phyloP scores from a whole-genome alignment of 345 rosid species.

The Rhizophora mangle region DNA sequence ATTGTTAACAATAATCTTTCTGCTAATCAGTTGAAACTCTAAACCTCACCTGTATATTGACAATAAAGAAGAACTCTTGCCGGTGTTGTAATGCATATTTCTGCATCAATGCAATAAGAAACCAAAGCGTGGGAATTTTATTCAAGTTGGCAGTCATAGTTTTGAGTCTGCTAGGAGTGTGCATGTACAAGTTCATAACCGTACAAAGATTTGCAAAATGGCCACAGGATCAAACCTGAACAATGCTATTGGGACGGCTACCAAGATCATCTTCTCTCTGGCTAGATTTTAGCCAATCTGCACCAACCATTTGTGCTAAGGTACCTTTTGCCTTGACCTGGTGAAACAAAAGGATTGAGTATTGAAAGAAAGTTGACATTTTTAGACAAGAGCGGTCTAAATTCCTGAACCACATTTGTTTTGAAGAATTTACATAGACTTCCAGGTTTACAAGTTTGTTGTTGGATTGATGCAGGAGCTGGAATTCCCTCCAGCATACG shows the following conservation, averaged over 20 bases:
- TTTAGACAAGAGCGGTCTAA: background rate
- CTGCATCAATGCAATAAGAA: constrained; percentile 29
- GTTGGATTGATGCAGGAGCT: too few relatives aligned
- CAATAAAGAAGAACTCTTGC: constrained; percentile 77
- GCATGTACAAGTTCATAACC: background rate
- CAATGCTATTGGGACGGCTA: constrained; percentile 60
- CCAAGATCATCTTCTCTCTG: constrained; percentile 73
- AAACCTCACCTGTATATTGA: constrained; percentile 63
- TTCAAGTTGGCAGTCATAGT: background rate
- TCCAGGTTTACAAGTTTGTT: too few relatives aligned
- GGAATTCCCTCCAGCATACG: too few relatives aligned
- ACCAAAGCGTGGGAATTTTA: background rate
- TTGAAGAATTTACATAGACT: too few relatives aligned
- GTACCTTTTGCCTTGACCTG: constrained; percentile 71
- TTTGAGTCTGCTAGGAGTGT: background rate
- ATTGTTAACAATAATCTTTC: background rate
- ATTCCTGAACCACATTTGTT: too few relatives aligned
- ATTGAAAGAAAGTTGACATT: background rate
- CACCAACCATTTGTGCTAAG: constrained; percentile 86
- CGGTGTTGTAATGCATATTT: constrained; percentile 50
- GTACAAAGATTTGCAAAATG: background rate
- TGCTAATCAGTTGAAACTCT: background rate
- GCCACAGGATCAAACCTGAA: constrained; percentile 47
- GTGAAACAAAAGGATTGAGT: background rate
- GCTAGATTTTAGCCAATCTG: constrained; percentile 84